phyloP scores from a whole-genome alignment of 768 basidiomycete species.

The Lactarius sanguifluus region DNA sequence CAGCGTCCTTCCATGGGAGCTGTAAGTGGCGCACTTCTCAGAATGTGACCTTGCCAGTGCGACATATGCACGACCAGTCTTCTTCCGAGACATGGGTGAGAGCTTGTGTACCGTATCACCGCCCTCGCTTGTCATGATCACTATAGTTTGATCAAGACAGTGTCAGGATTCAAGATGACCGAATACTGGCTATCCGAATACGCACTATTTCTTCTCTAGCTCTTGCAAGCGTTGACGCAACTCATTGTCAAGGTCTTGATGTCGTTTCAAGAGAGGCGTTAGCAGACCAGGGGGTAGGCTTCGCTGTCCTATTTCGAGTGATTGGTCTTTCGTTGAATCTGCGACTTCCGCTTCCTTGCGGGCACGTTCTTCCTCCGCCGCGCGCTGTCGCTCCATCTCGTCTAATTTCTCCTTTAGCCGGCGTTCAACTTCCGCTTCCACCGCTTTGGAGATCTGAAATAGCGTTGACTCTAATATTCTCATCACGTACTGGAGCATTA shows the following conservation, averaged over 20 bases:
- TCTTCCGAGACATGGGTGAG: conserved; percentile 75
- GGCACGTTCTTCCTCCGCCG: conserved; percentile 27
- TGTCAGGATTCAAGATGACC: conserved; percentile 2
- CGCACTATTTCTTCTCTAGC: conserved; percentile 72
- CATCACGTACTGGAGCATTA: conserved; percentile 36
- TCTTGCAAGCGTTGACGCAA: conserved; percentile 63
- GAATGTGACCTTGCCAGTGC: conserved; percentile 78
- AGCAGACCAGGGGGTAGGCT: conserved; percentile 49
- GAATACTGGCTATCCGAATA: conserved; percentile 28
- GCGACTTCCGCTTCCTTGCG: conserved; percentile 33
- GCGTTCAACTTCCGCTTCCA: conserved; percentile 73
- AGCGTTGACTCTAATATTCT: background rate
- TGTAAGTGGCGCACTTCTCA: conserved; percentile 57
- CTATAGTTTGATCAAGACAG: conserved; percentile 36
- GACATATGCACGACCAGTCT: conserved; percentile 81
- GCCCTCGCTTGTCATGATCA: conserved; percentile 62
- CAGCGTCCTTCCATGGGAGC: conserved; percentile 4
- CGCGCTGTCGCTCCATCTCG: conserved; percentile 36
- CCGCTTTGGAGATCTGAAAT: conserved; percentile 64
- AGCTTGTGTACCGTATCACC: conserved; percentile 58
- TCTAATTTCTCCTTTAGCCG: conserved; percentile 68
- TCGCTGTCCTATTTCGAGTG: conserved; percentile 23
- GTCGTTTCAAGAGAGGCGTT: conserved; percentile 60
- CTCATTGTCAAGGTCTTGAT: conserved; percentile 69
- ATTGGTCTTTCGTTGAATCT: conserved; percentile 41